Percentiles rank a stretch among this genome's conserved stretches.
These are phyloP conservation scores for Paecilomyces niveus DNA, from an alignment of 2,329 filamentous ascomycete species.

Conservation along the genomic window DNA sequence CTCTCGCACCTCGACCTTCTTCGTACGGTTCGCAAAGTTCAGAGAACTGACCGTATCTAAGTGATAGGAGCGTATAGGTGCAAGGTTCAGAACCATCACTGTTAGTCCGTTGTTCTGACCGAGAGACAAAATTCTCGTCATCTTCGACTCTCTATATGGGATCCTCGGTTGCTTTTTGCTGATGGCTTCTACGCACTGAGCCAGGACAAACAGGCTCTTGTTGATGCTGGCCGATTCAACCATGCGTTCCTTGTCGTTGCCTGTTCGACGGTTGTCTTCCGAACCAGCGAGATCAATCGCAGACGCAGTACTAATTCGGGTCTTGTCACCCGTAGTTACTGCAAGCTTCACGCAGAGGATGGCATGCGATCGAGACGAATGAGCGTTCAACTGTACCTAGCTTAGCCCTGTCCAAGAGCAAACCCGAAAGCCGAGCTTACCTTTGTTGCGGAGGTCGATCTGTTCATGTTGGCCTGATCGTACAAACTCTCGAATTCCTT, in stretches of 20 bases:
- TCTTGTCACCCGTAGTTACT: constrained; percentile 62
- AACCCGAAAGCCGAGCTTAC: constrained; percentile 21
- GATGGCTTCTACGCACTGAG: constrained; percentile 93
- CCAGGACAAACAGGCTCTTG: constrained; percentile 90
- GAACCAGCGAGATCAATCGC: constrained; percentile 94
- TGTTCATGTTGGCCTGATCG: constrained; percentile 84
- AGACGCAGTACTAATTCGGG: constrained; percentile 73
- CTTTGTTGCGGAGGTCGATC: constrained; percentile 83
- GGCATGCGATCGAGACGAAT: constrained; percentile 83
- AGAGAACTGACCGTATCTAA: constrained; percentile 88
- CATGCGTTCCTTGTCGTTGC: constrained; percentile 85
- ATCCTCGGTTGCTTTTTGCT: constrained; percentile 67
- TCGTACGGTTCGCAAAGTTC: constrained; percentile 90
- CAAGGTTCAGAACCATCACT: constrained; percentile 92
- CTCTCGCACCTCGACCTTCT: constrained; percentile 92
- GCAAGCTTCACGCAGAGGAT: constrained; percentile 85
- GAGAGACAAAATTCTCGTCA: constrained; percentile 87
- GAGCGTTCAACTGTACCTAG: constrained; percentile 62
- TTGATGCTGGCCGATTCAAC: constrained; percentile 97
- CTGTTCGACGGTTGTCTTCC: constrained; percentile 89
- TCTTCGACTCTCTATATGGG: constrained; percentile 91
- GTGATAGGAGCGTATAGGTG: constrained; percentile 86
- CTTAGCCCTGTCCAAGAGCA: neutral
- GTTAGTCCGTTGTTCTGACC: constrained; percentile 94
- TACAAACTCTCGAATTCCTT: constrained; percentile 89